phyloP scores from a whole-genome alignment of 352 stramenopile genomes.

The Discostella stelligera region DNA sequence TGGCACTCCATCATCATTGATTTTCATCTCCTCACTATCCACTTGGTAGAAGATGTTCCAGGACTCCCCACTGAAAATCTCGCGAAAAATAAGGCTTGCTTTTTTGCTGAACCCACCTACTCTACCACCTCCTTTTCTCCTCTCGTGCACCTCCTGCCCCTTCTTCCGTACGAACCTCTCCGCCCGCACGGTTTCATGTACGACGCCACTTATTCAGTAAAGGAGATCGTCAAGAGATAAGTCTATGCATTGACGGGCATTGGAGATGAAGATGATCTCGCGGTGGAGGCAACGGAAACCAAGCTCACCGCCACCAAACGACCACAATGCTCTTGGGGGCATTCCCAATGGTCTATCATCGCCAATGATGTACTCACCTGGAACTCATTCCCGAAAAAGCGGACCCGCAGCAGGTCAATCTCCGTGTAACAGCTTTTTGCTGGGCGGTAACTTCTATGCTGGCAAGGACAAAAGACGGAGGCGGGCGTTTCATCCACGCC shows the following conservation, averaged over 20 bases:
- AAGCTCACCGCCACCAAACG: neutral
- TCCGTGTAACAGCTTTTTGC: conserved; percentile 56
- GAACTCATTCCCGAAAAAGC: conserved; percentile 4
- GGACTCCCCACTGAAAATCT: too few species aligned
- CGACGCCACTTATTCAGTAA: too few species aligned
- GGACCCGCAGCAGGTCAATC: conserved; percentile 12
- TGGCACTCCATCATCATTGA: neutral
- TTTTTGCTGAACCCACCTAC: too few species aligned
- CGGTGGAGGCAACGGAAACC: conserved; percentile 21
- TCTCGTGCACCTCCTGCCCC: too few species aligned
- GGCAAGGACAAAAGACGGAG: conserved; percentile 62
- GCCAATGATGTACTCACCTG: conserved; percentile 13
- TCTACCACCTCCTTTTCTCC: too few species aligned
- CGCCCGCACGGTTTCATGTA: too few species aligned
- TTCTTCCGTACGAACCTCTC: too few species aligned
- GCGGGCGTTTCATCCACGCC: conserved; percentile 24
- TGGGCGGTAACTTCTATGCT: conserved; percentile 63
- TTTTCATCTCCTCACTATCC: too few species aligned
- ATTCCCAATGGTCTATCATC: conserved; percentile 4
- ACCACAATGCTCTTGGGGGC: neutral
- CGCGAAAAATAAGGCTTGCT: too few species aligned
- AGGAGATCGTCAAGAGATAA: too few species aligned
- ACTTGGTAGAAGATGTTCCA: too few species aligned
- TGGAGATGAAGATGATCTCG: conserved; percentile 23
- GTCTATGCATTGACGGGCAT: neutral